Evolutionary conservation across 2,329 filamentous ascomycete species (phyloP), one percentile per base, ranked within the genome.

Genomic region (Aspergillus uvarum): DNA sequence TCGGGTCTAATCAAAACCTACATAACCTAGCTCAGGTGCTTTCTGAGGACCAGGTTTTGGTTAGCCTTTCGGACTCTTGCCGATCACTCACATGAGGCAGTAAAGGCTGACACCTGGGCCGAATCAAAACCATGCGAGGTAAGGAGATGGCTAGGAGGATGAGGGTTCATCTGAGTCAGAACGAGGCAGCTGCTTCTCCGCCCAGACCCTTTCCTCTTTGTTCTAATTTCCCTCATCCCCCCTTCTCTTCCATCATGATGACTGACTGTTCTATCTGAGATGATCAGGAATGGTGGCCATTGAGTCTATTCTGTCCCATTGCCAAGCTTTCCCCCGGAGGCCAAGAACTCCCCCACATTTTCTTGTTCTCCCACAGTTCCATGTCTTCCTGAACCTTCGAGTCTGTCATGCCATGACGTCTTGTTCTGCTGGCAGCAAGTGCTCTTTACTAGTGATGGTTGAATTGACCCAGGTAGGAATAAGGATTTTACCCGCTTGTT

Each of bases 21-120:
- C n/a, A 5, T 32, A 14, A 14, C 12, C 3, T 35, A 16, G 32
- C 14, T 16, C 14, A 16, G 32, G 32, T 35, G 26, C 26, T 29
- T 29, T 8, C 32, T 35, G 16, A 44, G 38, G 38, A n/a, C 16
- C 38, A 44, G 38, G 38, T 6, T 44, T 19, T 44, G 16, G 38
- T 44, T 44, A 44, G 16, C 38, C 51, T n/a, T 35, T 31, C 38
- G 53, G 42, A 31, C 24, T 47, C 42, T 4, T 55, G 53, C 53
- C 53, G 53, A 55, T 55, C 53, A n/a, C 53, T 48, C 53, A 47
- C 53, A 47, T 55, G 53, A 55, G 53, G 42, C 21, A 21, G 29
- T 16, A 48, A 42, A 54, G 24, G 52, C 52, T 47, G 16, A 35
- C 19, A 14, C 52, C 52, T 42, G 52, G 52, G 10, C 31, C 52